These are phyloP conservation scores for Aspergillus biplanus DNA, from an alignment of 495 filamentous ascomycete genomes.

Conservation along the genomic window DNA sequence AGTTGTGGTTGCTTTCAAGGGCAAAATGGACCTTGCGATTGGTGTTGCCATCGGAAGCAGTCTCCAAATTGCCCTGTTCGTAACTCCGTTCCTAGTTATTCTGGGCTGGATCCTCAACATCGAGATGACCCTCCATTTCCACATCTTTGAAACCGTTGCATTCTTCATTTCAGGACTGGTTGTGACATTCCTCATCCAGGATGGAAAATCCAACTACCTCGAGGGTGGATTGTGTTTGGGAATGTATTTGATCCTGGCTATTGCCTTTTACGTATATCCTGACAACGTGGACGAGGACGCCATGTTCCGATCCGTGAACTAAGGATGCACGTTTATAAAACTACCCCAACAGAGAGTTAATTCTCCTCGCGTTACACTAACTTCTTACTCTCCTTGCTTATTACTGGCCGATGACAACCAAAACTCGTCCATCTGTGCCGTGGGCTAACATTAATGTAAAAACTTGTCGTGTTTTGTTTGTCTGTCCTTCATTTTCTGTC, in stretches of 20 bases:
- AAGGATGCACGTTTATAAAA: not conserved
- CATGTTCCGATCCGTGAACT: slow-evolving; percentile 19
- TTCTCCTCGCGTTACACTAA: not conserved
- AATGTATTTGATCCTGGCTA: slow-evolving; percentile 81
- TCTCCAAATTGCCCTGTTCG: slow-evolving; percentile 92
- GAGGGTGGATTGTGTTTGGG: slow-evolving; percentile 89
- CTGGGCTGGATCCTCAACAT: slow-evolving; percentile 86
- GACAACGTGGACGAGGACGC: slow-evolving; percentile 50
- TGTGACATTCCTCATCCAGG: slow-evolving; percentile 89
- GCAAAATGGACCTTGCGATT: slow-evolving; percentile 98
- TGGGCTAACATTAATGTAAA: too few species aligned
- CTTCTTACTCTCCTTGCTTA: too few species aligned
- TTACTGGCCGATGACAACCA: too few species aligned
- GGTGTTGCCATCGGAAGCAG: slow-evolving; percentile 91
- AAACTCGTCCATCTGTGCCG: too few species aligned
- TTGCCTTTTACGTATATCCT: slow-evolving; percentile 90
- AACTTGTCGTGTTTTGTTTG: too few species aligned
- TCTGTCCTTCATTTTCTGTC: too few species aligned
- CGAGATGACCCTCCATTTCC: slow-evolving; percentile 90
- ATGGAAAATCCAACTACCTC: slow-evolving; percentile 94
- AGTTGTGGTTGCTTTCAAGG: slow-evolving; percentile 85
- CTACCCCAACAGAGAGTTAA: not conserved
- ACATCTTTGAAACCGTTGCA: slow-evolving; percentile 90
- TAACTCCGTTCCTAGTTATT: slow-evolving; percentile 89
- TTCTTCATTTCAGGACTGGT: slow-evolving; percentile 90